Conservation (phyloP, 345 rosid species). For the Eucalyptus leucophloia region DNA sequence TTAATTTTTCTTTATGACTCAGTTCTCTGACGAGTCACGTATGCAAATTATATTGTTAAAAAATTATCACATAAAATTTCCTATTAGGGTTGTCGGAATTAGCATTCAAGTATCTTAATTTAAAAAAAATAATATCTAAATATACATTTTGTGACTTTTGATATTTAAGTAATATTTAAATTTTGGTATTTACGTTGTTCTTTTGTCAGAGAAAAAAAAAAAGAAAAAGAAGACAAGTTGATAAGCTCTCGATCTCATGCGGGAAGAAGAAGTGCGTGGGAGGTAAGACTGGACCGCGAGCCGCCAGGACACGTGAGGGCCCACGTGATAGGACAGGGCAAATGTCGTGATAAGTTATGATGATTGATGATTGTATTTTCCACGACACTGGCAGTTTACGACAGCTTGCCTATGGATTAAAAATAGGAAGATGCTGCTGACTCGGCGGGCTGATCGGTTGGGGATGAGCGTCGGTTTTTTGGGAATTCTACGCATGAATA, state of each 20-base stretch:
- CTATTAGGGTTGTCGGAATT: fast-evolving
- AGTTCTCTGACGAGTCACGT: fast-evolving
- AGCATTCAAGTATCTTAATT: too few relatives aligned
- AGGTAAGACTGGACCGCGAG: not conserved
- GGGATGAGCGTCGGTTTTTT: not conserved
- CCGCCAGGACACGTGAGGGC: not conserved
- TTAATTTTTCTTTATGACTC: too few relatives aligned
- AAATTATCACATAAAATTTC: fast-evolving
- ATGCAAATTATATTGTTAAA: too few relatives aligned
- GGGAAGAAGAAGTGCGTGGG: not conserved
- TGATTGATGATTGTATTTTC: not conserved
- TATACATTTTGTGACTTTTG: too few relatives aligned
- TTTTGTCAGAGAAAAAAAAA: too few relatives aligned
- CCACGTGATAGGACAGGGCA: not conserved
- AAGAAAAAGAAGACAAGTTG: not conserved
- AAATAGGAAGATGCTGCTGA: not conserved
- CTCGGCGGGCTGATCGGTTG: not conserved
- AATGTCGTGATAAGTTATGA: not conserved
- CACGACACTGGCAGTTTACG: not conserved
- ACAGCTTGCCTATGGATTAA: not conserved
- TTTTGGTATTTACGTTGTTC: too few relatives aligned
- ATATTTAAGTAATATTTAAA: too few relatives aligned
- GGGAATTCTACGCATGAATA: not conserved
- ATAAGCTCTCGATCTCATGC: not conserved
- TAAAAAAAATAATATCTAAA: fast-evolving